Evolutionary conservation across 2,329 filamentous ascomycete genomes (phyloP), one percentile per base, ranked within the genome.

Genomic region (Venturia aucupariae): DNA sequence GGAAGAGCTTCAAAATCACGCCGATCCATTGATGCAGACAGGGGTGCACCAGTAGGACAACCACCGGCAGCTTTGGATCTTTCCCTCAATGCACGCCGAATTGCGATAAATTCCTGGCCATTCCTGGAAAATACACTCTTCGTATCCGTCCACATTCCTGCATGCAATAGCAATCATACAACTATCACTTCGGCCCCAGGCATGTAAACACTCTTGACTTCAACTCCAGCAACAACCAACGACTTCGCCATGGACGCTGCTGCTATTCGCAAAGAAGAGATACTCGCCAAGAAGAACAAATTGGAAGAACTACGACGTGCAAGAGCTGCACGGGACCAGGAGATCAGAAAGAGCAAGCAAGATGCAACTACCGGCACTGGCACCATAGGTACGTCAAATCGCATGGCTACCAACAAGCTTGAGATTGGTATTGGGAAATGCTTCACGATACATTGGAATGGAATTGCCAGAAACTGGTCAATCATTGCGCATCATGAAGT

Each of bases 261-360:
- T 75, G 80, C 92, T 82, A 22, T 22, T 32, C 89, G 92, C 71
- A 89, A 91, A 80, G 92, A 96, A 81, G 94, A 99, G 81, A 96
- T 99, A 70, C 81, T 94, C 71, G 92, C 92, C 70, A 99, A 99
- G 80, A 93, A 90, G 81, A 93, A 92, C 68, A 97, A 94, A 82
- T 90, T 99, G 71, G 92, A 90, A 61, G 94, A 97, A 82, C 84
- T 99, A 69, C 97, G 96, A 80, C 86, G 90, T 67, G 92, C 97
- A 79, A 86, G 94, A 71, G 92, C 95, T 75, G 80, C 93, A 70
- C 85, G 92, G 66, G 85, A 90, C 68, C 90, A 84, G 73, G 90
- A 95, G 74, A 86, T 90, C 70, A 85, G 82, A 66, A 84, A 83
- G 67, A 86, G 81, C 69, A 85, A 91, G 69, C 84, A 87, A 72